A percentile compares a stretch with the other conserved stretches of the same genome.
These are phyloP conservation scores for Wickerhamomyces chambardii DNA, from an alignment of 805 yeast species.

Conservation along the genomic window DNA sequence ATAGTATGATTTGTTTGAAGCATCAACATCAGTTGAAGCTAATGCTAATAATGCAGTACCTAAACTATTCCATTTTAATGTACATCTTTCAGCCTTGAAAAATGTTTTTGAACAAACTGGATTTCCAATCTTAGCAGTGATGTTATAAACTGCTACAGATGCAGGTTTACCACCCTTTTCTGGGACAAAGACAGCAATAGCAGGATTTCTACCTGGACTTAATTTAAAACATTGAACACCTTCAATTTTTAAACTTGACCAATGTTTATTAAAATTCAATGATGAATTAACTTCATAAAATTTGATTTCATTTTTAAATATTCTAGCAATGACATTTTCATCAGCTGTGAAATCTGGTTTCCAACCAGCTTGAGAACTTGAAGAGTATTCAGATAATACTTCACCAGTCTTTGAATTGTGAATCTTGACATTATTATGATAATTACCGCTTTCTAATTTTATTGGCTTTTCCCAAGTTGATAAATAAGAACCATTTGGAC, in stretches of 20 bases:
- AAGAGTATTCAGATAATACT: constrained; percentile 53
- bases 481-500: constrained; percentile 79
- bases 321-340: constrained; percentile 60
- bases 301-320: constrained; percentile 53
- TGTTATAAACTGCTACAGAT: constrained; percentile 70
- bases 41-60: constrained; percentile 93
- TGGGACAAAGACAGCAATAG: constrained; percentile 85
- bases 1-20: constrained; percentile 88
- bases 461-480: constrained; percentile 88
- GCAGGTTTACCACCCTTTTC: constrained; percentile 88
- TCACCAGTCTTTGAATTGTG: constrained; percentile 47
- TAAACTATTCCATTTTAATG: constrained; percentile 84
- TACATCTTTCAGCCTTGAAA: constrained; percentile 93
- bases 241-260: constrained; percentile 46
- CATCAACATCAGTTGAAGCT: constrained; percentile 93
- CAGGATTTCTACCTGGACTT: constrained; percentile 85
- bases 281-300: constrained; percentile 47
- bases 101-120: constrained; percentile 83
- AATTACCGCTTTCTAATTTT: constrained; percentile 60
- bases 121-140: constrained; percentile 49
- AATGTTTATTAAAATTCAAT: constrained; percentile 39
- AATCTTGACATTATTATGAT: constrained; percentile 71
- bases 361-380: constrained; percentile 87
- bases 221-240: constrained; percentile 54
- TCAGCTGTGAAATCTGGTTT: constrained; percentile 82